phyloP scores from a whole-genome alignment of 2,329 filamentous ascomycete genomes.

The Aspergillus cejpii region DNA sequence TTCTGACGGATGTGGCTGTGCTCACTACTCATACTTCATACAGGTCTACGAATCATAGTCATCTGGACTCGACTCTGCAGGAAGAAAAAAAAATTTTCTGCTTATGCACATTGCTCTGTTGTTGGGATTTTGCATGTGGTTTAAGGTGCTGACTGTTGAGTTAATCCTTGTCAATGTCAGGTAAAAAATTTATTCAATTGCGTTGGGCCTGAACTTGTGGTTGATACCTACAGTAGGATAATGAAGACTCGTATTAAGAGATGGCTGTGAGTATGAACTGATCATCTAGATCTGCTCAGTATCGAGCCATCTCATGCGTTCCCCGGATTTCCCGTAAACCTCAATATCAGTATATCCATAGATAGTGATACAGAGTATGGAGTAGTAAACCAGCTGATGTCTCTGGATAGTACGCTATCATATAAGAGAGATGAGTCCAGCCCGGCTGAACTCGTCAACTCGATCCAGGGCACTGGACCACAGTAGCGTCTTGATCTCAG shows the following conservation, averaged over 20 bases:
- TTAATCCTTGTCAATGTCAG: background rate
- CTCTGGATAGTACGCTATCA: too few relatives aligned
- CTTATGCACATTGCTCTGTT: background rate
- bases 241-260: too few relatives aligned
- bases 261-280: too few relatives aligned
- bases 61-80: background rate
- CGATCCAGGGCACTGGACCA: background rate
- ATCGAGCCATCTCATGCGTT: background rate
- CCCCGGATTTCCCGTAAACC: background rate
- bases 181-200: background rate
- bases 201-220: too few relatives aligned
- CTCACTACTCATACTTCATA: background rate
- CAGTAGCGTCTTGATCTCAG: too few relatives aligned
- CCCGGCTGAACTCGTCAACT: background rate
- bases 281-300: background rate
- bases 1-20: background rate
- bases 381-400: background rate
- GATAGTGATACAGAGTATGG: background rate
- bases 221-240: too few relatives aligned
- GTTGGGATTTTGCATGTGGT: slow-evolving; percentile 4
- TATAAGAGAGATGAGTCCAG: too few relatives aligned
- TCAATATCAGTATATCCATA: too few relatives aligned
- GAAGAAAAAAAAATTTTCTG: background rate
- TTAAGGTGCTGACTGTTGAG: background rate
- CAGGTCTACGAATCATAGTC: background rate